A percentile compares a stretch with the other conserved stretches of the same genome.
Conservation (phyloP, 495 filamentous ascomycete species). For the Talaromyces thailandensis region DNA sequence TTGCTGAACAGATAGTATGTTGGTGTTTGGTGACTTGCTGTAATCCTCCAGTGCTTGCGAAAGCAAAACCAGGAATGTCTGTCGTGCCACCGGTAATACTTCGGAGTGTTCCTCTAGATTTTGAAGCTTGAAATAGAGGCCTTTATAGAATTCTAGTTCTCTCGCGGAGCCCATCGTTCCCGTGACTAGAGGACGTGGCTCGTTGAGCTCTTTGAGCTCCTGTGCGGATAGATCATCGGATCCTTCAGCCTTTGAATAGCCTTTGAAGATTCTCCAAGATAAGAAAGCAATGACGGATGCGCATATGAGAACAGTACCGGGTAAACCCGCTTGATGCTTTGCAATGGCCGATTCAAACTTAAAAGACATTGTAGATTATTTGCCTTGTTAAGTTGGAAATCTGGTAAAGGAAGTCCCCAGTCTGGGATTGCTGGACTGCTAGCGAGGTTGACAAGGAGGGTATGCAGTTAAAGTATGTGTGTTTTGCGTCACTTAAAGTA, state of each 20-base stretch:
- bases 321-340: background rate
- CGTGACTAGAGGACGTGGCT: background rate
- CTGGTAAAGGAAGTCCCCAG: background rate
- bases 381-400: background rate
- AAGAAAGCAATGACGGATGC: background rate
- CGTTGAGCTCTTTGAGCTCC: background rate
- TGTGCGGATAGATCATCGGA: background rate
- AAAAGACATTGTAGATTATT: background rate
- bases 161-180: background rate
- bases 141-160: slow-evolving; percentile 15
- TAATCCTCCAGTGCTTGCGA: slow-evolving; percentile 19
- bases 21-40: slow-evolving; percentile 5
- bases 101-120: slow-evolving; percentile 29
- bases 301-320: background rate
- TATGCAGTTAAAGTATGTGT: background rate
- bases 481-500: background rate
- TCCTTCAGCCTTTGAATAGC: background rate
- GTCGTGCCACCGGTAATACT: slow-evolving; percentile 18
- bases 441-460: background rate
- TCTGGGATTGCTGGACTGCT: background rate
- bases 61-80: slow-evolving; percentile 21
- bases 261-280: background rate
- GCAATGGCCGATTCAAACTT: background rate
- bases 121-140: slow-evolving; percentile 31
- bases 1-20: slow-evolving; percentile 25